Evolutionary conservation across 1,284 basidiomycete species (phyloP).

Genomic region (Moesziomyces sp.): DNA sequence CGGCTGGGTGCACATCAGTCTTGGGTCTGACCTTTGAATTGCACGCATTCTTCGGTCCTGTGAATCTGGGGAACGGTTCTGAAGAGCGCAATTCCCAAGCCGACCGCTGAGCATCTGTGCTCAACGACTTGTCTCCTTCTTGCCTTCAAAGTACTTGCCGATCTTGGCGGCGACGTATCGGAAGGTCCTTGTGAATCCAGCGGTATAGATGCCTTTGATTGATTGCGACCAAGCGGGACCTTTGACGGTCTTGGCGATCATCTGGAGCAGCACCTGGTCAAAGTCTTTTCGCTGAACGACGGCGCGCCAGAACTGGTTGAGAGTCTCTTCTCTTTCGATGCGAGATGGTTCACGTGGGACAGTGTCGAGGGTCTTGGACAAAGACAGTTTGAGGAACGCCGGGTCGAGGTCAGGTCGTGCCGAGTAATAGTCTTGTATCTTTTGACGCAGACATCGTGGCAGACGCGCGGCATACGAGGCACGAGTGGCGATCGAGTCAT

Average conservation of each 20-base stretch:
- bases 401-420: conserved; percentile 46
- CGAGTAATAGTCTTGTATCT: conserved; percentile 53
- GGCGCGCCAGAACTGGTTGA: conserved; percentile 54
- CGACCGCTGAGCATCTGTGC: too few species aligned
- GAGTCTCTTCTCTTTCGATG: conserved; percentile 29
- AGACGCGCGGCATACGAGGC: conserved; percentile 52
- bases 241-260: conserved; percentile 57
- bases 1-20: too few species aligned
- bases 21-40: too few species aligned
- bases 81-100: too few species aligned
- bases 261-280: conserved; percentile 44
- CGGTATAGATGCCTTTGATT: conserved; percentile 66
- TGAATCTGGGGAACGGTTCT: too few species aligned
- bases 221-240: conserved; percentile 61
- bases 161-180: conserved; percentile 63
- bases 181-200: conserved; percentile 57
- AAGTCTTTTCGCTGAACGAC: conserved; percentile 55
- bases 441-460: conserved; percentile 51
- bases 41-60: too few species aligned
- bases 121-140: too few species aligned
- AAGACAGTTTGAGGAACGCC: conserved; percentile 55
- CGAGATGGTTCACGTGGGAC: conserved; percentile 23
- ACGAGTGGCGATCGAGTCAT: conserved; percentile 42
- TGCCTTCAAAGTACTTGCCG: conserved; percentile 37
- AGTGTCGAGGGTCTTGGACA: conserved; percentile 44